Base-by-base conservation (phyloP, 75 land plant genomes). In the Cunninghamia lanceolata region DNA sequence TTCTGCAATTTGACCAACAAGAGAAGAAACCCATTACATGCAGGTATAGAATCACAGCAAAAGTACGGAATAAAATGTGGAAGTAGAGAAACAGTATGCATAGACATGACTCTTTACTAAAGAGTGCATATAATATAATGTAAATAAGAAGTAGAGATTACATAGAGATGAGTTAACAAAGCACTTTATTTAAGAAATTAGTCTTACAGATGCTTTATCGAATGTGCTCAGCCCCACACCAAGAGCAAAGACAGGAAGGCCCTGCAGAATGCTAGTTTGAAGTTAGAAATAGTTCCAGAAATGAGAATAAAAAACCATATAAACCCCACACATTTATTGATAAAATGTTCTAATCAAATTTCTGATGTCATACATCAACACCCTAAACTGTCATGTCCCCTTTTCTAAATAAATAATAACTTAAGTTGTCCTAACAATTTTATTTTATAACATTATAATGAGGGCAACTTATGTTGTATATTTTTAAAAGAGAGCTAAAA, bases 151-250 rank as follows among this genome's bases (percentile, higher is more conserved):
- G 5, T 40, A 19, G 45, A 78, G 81, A 8, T 40, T 78, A 39
- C 45, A 38, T 36, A 78, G 81, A 78, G 81, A 78, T 3, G 25
- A 21, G 7, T 40, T 40, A 34, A 78, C 25, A 66, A 50, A 68
- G 25, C 19, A 73, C 34, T 78, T 40, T 40, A 40, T 21, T 78
- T 75, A 36, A 39, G 21, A 32, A 80, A 38, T 28, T 47, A 82
- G 56, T 34, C 96, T 94, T 92, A 98, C 98, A 85, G 98, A 90
- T 82, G 98, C 99, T 95, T 95, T 95, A 89, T 98, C 99, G 87
- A 84, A 98, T 83, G 95, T 90, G 89, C 99, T 98, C 13, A 88
- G 91, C 75, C 99, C 98, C 35, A 91, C 94, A 59, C 99, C 99
- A 87, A 98, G 82, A 40, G 96, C 96, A 91, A 98, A 90, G 43